Conservation (phyloP, 768 basidiomycete species). For the Lentinula sp. region DNA sequence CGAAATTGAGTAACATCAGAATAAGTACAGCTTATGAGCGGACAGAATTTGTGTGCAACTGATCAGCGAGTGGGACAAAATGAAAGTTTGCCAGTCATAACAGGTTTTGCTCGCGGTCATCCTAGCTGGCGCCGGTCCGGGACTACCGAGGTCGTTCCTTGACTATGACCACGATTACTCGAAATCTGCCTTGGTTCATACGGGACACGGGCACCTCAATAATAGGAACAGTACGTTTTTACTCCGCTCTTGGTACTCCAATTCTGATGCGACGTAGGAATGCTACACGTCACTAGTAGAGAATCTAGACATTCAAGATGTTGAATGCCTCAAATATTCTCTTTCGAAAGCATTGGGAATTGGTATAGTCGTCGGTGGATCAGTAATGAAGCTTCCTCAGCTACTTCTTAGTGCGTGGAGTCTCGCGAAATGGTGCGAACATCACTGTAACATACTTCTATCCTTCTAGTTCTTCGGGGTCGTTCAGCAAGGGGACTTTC, state of each 20-base stretch:
- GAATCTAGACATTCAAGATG: constrained; percentile 71
- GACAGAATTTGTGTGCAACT: too few species aligned
- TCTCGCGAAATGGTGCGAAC: constrained; percentile 1
- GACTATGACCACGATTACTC: constrained; percentile 64
- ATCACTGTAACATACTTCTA: not conserved
- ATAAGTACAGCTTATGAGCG: too few species aligned
- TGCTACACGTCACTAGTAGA: constrained; percentile 89
- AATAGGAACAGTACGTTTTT: constrained; percentile 61
- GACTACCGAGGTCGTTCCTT: not conserved
- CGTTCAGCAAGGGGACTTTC: constrained; percentile 85
- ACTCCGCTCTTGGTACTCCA: not conserved
- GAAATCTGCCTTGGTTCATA: constrained; percentile 81
- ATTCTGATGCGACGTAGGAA: constrained; percentile 42
- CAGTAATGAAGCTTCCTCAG: constrained; percentile 96
- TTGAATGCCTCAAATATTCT: constrained; percentile 85
- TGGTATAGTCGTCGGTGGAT: constrained; percentile 87
- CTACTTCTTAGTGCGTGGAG: constrained; percentile 67
- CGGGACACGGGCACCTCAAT: constrained; percentile 76
- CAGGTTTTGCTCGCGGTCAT: constrained; percentile 42
- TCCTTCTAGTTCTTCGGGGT: constrained; percentile 53
- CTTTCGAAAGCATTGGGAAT: constrained; percentile 90
- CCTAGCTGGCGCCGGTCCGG: too few species aligned
- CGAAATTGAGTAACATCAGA: too few species aligned
- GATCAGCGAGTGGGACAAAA: not conserved
- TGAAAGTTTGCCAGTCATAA: too few species aligned